Percentiles rank a stretch among this genome's conserved stretches.
Evolutionary conservation across 768 basidiomycete species (phyloP).

Genomic region (Leucocoprinus birnbaumii): DNA sequence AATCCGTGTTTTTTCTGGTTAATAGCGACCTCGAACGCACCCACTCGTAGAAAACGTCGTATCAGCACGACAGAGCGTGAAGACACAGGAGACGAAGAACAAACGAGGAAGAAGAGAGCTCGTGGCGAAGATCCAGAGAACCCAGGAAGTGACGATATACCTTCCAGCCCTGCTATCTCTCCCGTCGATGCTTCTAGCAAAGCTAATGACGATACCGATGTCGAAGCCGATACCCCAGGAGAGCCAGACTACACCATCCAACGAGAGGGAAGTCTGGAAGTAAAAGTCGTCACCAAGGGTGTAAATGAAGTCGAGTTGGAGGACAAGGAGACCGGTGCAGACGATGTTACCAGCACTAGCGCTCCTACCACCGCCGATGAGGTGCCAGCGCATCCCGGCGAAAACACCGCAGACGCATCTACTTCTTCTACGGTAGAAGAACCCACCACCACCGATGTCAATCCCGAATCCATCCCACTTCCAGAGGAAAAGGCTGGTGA

Average conservation of each 20-base stretch:
- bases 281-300: slow-evolving; percentile 41
- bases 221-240: slow-evolving; percentile 11
- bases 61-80: slow-evolving; percentile 48
- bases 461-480: slow-evolving; percentile 16
- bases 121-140: slow-evolving; percentile 30
- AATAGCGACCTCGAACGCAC: slow-evolving; percentile 73
- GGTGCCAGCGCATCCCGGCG: background rate
- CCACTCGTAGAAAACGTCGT: slow-evolving; percentile 66
- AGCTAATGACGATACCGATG: slow-evolving; percentile 18
- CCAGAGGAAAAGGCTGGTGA: slow-evolving; percentile 14
- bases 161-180: slow-evolving; percentile 11
- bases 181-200: slow-evolving; percentile 15
- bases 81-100: slow-evolving; percentile 36
- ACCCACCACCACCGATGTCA: background rate
- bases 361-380: background rate
- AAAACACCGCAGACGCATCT: background rate
- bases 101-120: slow-evolving; percentile 40
- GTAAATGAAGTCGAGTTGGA: slow-evolving; percentile 73
- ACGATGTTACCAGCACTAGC: background rate
- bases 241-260: slow-evolving; percentile 15
- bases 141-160: slow-evolving; percentile 20
- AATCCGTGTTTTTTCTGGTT: no score
- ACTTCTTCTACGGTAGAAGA: background rate
- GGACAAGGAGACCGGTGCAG: slow-evolving; percentile 39
- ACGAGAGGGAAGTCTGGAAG: slow-evolving; percentile 16